Evolutionary conservation across 2,329 filamentous ascomycete genomes (phyloP).

Genomic region (Alternaria sp.): DNA sequence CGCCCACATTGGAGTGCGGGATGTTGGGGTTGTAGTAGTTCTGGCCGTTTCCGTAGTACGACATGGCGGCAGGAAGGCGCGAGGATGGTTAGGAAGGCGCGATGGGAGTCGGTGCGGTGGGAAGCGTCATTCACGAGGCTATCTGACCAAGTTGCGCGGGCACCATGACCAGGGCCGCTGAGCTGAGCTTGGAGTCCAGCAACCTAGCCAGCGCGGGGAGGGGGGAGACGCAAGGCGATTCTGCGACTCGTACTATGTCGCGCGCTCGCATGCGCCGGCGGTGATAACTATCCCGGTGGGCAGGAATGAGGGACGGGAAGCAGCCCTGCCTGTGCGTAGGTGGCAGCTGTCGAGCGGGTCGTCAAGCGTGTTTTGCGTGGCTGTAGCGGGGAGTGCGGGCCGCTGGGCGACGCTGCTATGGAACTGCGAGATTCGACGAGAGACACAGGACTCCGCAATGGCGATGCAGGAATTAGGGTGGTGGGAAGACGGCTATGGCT

Average conservation of each 20-base stretch:
- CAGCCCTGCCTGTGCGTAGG: slow-evolving; percentile 15
- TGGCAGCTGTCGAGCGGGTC: slow-evolving; percentile 20
- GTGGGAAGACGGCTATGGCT: slow-evolving; percentile 1
- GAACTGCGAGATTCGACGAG: background rate
- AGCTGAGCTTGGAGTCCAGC: slow-evolving; percentile 22
- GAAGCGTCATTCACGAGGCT: slow-evolving; percentile 47
- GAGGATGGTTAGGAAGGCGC: slow-evolving; percentile 18
- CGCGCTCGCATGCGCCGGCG: slow-evolving; percentile 22
- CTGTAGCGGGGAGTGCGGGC: slow-evolving; percentile 22
- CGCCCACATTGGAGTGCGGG: slow-evolving; percentile 50
- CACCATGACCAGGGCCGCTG: slow-evolving; percentile 42
- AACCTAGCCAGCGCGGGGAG: slow-evolving; percentile 13
- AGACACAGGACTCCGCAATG: background rate
- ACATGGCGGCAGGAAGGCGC: slow-evolving; percentile 52
- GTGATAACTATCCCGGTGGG: slow-evolving; percentile 1
- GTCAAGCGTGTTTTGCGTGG: slow-evolving; percentile 17
- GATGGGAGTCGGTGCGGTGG: slow-evolving; percentile 23
- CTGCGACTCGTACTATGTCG: slow-evolving; percentile 16
- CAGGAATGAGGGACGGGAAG: slow-evolving; percentile 10
- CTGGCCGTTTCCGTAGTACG: slow-evolving; percentile 63
- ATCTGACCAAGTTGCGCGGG: slow-evolving; percentile 32
- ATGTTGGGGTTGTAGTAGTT: slow-evolving; percentile 56
- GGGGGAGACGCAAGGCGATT: background rate
- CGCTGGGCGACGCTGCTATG: slow-evolving; percentile 8
- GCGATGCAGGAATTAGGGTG: slow-evolving; percentile 1